phyloP scores from a whole-genome alignment of 140 eudicot genomes.

The Senecio squalidus region DNA sequence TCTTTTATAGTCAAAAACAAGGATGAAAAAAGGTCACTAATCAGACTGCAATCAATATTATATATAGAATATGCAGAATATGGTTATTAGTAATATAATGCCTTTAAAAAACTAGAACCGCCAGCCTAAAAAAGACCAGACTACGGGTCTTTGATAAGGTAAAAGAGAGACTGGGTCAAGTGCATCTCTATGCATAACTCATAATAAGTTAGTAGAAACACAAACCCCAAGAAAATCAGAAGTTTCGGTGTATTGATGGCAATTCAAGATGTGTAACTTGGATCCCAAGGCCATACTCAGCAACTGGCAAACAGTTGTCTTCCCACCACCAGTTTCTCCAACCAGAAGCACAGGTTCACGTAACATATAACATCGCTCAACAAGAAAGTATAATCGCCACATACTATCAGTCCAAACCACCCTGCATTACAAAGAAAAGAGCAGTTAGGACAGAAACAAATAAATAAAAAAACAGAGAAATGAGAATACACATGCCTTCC shows the following conservation, averaged over 20 bases:
- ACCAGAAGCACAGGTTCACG: slow-evolving; percentile 97
- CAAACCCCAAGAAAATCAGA: slow-evolving; percentile 98
- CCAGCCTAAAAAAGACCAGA: not conserved
- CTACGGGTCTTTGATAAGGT: not conserved
- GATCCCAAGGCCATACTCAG: slow-evolving; percentile 61
- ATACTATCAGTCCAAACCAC: slow-evolving; percentile 84
- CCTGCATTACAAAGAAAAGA: slow-evolving; percentile 32
- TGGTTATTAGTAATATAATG: too few species aligned
- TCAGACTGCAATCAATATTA: too few species aligned
- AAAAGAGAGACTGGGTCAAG: not conserved
- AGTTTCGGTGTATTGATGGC: slow-evolving; percentile 98
- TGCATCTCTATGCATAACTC: too few species aligned
- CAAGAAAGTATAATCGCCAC: slow-evolving; percentile 79
- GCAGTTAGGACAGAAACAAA: not conserved
- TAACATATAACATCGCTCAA: slow-evolving; percentile 79
- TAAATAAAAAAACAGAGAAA: not conserved
- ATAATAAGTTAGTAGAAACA: slow-evolving; percentile 10
- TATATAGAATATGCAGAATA: too few species aligned
- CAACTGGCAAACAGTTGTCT: slow-evolving; percentile 94
- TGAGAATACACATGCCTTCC: slow-evolving; percentile 39
- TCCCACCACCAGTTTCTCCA: slow-evolving; percentile 99
- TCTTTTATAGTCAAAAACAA: too few species aligned
- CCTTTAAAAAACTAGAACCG: not conserved
- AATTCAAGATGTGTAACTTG: slow-evolving; percentile 78
- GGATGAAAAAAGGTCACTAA: too few species aligned